phyloP scores from a whole-genome alignment of 169 alveolate species.

The Sarcocystis neurona region DNA sequence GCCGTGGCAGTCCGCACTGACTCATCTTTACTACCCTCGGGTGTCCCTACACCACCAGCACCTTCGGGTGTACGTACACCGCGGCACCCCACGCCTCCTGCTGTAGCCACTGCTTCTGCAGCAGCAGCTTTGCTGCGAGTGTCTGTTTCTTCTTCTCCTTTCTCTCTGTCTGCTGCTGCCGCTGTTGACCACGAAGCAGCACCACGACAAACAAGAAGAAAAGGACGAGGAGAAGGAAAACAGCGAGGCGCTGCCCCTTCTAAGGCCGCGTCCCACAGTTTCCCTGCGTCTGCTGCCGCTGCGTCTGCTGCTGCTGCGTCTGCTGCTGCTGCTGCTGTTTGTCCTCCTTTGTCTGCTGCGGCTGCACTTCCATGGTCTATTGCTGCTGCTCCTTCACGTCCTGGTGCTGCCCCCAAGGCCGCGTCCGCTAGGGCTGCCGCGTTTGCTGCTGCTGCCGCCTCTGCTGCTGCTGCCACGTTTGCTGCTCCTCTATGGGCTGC shows the following conservation, averaged over 20 bases:
- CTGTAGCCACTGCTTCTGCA: background rate
- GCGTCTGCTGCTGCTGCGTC: constrained; percentile 20
- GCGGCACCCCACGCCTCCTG: background rate
- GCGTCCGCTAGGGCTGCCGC: background rate
- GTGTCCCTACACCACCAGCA: background rate
- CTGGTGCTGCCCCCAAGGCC: background rate
- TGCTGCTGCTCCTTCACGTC: background rate
- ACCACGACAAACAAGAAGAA: background rate
- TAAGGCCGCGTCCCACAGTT: background rate
- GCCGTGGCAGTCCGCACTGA: background rate
- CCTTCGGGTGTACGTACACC: background rate
- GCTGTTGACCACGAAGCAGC: too few species aligned
- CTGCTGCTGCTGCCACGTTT: constrained; percentile 42
- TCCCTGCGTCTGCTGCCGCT: background rate
- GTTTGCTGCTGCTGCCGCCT: constrained; percentile 23
- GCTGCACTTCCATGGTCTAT: background rate
- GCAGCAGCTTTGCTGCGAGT: background rate
- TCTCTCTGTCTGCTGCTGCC: too few species aligned
- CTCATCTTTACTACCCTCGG: background rate
- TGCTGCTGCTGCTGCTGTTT: constrained; percentile 11
- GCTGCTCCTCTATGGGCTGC: constrained; percentile 41
- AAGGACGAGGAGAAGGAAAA: background rate
- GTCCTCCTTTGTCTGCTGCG: constrained; percentile 25
- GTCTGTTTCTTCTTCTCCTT: too few species aligned
- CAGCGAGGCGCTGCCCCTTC: background rate